Conservation (phyloP, 2,329 filamentous ascomycete genomes). For the Podosphaera fusca region DNA sequence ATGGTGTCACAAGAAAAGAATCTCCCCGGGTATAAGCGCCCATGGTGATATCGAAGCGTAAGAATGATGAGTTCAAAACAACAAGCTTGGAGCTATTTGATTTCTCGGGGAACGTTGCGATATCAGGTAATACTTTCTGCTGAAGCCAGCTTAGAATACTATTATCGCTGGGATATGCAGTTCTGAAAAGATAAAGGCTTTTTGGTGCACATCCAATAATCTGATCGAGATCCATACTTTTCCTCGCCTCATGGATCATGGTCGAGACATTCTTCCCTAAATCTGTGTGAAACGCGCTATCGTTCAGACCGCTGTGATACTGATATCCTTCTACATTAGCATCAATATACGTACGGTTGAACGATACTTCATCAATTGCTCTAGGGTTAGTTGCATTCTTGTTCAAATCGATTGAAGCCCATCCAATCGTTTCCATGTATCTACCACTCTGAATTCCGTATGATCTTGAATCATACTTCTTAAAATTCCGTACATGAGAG, state of each 20-base stretch:
- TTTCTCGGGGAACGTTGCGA: slow-evolving; percentile 33
- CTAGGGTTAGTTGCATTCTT: slow-evolving; percentile 4
- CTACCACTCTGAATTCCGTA: slow-evolving; percentile 68
- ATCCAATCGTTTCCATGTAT: slow-evolving; percentile 89
- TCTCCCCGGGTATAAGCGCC: slow-evolving; percentile 76
- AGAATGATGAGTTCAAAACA: slow-evolving; percentile 70
- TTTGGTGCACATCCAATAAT: slow-evolving; percentile 64
- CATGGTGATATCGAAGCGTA: slow-evolving; percentile 90
- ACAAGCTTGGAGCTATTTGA: slow-evolving; percentile 35
- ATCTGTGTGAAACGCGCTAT: slow-evolving; percentile 50
- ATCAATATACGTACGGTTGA: slow-evolving; percentile 70
- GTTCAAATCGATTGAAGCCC: slow-evolving; percentile 58
- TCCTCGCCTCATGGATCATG: slow-evolving; percentile 46
- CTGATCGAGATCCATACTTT: slow-evolving; percentile 47
- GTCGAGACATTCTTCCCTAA: slow-evolving; percentile 48
- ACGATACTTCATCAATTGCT: slow-evolving; percentile 23
- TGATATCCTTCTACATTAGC: slow-evolving; percentile 74
- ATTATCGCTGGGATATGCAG: slow-evolving; percentile 44
- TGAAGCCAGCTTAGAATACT: slow-evolving; percentile 72
- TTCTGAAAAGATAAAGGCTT: slow-evolving; percentile 52
- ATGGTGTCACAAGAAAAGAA: slow-evolving; percentile 70
- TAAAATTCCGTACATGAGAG: slow-evolving; percentile 67
- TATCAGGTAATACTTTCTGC: slow-evolving; percentile 46
- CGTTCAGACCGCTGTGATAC: slow-evolving; percentile 54
- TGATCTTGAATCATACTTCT: slow-evolving; percentile 53